Base-by-base conservation (phyloP, 208 protist species). In the Leishmania braziliensis region DNA sequence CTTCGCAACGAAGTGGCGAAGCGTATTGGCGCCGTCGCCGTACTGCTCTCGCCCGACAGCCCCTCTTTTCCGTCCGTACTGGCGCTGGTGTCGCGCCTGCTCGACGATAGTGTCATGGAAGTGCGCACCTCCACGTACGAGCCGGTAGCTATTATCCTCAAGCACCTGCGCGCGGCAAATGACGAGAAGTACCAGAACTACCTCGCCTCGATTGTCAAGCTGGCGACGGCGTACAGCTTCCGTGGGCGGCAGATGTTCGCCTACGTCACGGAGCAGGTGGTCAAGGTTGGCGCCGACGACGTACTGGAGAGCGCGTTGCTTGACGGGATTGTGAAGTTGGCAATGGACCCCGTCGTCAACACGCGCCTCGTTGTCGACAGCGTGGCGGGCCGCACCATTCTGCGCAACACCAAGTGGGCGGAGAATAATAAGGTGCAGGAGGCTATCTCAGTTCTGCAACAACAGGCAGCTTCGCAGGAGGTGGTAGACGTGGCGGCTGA, bases 1-100 rank as follows among this genome's bases (percentile, higher is more conserved):
- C 85, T 99, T 75, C 93, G 96, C 75, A 97, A 98, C 79, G 92
- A 96, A 72, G 92, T 99, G 58, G 94, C 95, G 63, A 91, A 96
- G 89, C 92, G 95, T 54, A 93, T 98, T 60, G 93, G 92, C 14
- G 82, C 86, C 18, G 90, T 98, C 36, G 95, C 87, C 12, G 84
- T 91, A 60, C 80, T 98, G 60, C 89, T 98, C 4, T 85, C 88
- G 23, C 93, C 92, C 3, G 87, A 72, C 75, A 92, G 86, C 78
- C 80, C 80, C 18, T 87, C 89, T 51, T 86, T 93, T 33, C 75
- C 78, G 29, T 83, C 84, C 26, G 88, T 98, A 50, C 86, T 95
- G 23, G 90, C 89, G 4, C 78, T 98, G 56, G 89, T 95, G 60
- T 84, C 95, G 79, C 88, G 91, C 20, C 88, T 98, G 78, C 90